phyloP scores from a whole-genome alignment of 805 yeast species.

The Wickerhamiella alocasiicola region DNA sequence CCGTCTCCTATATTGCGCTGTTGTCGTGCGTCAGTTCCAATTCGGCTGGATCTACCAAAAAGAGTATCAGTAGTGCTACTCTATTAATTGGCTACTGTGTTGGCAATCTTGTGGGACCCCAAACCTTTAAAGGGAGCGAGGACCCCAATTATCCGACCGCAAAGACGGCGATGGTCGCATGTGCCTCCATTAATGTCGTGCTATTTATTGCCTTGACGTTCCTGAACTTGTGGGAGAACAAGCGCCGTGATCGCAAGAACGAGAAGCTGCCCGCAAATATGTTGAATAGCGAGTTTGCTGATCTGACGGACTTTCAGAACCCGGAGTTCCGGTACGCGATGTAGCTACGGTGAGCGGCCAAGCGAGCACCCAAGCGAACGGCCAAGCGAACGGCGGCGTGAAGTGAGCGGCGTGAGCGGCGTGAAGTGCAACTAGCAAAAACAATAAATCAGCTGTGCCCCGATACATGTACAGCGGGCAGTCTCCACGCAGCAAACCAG shows the following conservation, averaged over 20 bases:
- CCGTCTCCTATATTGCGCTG: conserved; percentile 23
- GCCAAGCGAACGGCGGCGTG: no score
- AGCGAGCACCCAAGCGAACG: no score
- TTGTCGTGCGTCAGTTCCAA: conserved; percentile 29
- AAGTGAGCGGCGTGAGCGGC: no score
- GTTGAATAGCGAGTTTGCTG: conserved; percentile 29
- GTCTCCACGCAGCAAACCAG: no score
- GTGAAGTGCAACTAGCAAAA: no score
- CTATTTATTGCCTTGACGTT: conserved; percentile 23
- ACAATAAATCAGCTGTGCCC: no score
- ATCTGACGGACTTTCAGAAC: conserved; percentile 41
- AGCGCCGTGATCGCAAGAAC: no score
- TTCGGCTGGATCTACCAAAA: conserved; percentile 64
- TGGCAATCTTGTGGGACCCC: conserved; percentile 64
- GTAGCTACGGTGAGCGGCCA: no score
- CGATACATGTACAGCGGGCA: no score
- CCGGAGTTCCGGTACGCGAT: no score
- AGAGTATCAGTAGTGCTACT: conserved; percentile 45
- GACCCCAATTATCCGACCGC: conserved; percentile 48
- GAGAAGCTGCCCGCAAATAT: conserved; percentile 7
- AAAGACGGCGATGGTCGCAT: conserved; percentile 45
- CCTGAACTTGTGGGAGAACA: no score
- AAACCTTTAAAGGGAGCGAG: conserved; percentile 44
- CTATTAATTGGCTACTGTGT: conserved; percentile 53
- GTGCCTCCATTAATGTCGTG: conserved; percentile 32